Evolutionary conservation across 2,329 filamentous ascomycete genomes (phyloP).

Genomic region (Claviceps monticola): DNA sequence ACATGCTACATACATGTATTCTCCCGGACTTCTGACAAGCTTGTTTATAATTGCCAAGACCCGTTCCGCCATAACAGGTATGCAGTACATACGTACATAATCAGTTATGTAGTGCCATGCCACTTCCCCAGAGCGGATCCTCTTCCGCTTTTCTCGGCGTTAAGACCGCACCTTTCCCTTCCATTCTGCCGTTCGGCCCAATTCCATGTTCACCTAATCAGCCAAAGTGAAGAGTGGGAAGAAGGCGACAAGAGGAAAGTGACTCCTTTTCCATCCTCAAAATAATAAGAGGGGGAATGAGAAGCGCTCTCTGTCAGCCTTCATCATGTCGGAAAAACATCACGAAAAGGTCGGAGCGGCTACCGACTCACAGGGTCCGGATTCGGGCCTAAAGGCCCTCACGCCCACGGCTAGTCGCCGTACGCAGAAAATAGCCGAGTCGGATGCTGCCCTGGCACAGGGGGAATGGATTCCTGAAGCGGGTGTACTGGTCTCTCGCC

Average conservation of each 20-base stretch:
- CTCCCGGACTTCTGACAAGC: too few relatives aligned
- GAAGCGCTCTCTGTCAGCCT: background rate
- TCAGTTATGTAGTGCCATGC: too few relatives aligned
- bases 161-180: background rate
- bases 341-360: background rate
- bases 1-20: too few relatives aligned
- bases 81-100: too few relatives aligned
- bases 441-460: slow-evolving; percentile 5
- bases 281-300: background rate
- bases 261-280: too few relatives aligned
- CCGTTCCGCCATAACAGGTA: background rate
- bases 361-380: background rate
- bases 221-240: background rate
- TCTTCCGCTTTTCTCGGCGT: background rate
- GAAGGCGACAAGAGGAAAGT: background rate
- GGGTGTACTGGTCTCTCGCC: slow-evolving; percentile 2
- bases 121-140: background rate
- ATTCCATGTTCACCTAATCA: background rate
- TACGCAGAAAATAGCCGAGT: slow-evolving; percentile 4
- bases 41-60: too few relatives aligned
- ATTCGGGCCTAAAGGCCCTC: slow-evolving; percentile 3
- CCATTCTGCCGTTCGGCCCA: background rate
- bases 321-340: background rate
- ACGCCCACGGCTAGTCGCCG: slow-evolving; percentile 1
- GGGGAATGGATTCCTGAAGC: slow-evolving; percentile 4